Evolutionary conservation across 2,329 filamentous ascomycete genomes (phyloP).

Genomic region (Cladophialophora immunda): DNA sequence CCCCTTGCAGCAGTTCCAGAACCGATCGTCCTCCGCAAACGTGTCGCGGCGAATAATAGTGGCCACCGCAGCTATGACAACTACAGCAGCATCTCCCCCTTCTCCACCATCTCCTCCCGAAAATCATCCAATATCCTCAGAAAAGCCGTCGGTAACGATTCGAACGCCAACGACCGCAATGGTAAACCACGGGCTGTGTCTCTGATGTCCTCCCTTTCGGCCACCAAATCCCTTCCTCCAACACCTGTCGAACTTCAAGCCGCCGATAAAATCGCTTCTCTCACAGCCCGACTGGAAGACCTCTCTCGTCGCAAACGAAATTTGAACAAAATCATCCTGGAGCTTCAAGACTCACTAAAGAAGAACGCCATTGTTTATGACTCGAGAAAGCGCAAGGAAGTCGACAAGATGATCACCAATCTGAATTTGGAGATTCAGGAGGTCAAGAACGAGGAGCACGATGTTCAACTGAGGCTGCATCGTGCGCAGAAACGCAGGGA

Average conservation of each 20-base stretch:
- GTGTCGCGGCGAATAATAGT: conserved; percentile 39
- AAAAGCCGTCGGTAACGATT: conserved; percentile 31
- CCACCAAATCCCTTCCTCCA: conserved; percentile 66
- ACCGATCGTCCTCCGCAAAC: conserved; percentile 53
- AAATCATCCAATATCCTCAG: conserved; percentile 37
- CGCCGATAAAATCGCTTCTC: conserved; percentile 70
- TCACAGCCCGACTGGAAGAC: conserved; percentile 72
- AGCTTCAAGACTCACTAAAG: conserved; percentile 81
- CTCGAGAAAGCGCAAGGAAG: conserved; percentile 66
- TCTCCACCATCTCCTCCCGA: conserved; percentile 32
- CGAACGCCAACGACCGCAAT: conserved; percentile 9
- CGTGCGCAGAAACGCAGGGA: conserved; percentile 79
- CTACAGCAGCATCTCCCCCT: conserved; percentile 45
- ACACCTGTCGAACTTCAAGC: conserved; percentile 65
- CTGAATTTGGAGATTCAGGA: conserved; percentile 74
- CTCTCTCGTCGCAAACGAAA: conserved; percentile 75
- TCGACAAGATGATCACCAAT: conserved; percentile 71
- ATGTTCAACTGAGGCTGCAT: conserved; percentile 77
- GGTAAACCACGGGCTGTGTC: conserved; percentile 33
- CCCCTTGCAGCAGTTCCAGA: conserved; percentile 39
- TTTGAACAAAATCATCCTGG: conserved; percentile 74
- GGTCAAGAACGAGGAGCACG: conserved; percentile 78
- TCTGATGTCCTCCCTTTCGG: conserved; percentile 44
- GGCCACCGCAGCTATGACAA: conserved; percentile 47
- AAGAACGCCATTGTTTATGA: conserved; percentile 73